phyloP scores from a whole-genome alignment of 2,329 filamentous ascomycete species.

The Ophiocordyceps camponoti-floridani region DNA sequence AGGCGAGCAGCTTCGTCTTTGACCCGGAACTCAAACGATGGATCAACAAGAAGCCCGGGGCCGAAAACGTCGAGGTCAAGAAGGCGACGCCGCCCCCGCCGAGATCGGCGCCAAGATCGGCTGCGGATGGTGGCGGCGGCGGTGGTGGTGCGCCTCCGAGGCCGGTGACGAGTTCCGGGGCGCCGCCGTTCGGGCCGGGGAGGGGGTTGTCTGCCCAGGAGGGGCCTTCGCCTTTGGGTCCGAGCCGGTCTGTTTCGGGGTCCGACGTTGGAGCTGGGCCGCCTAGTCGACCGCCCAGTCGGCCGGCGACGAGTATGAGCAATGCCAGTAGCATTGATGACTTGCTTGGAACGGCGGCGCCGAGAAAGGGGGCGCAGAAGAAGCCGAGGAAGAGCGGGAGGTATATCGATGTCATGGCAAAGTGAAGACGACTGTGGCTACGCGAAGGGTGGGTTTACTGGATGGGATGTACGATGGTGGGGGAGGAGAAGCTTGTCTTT shows the following conservation, averaged over 20 bases:
- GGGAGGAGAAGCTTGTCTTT: neutral
- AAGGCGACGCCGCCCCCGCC: conserved; percentile 67
- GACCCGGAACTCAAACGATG: conserved; percentile 94
- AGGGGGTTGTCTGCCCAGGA: too few relatives aligned
- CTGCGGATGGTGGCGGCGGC: conserved; percentile 26
- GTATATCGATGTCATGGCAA: conserved; percentile 94
- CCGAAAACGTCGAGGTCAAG: conserved; percentile 39
- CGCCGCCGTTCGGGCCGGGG: conserved; percentile 8
- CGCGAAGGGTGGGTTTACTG: neutral
- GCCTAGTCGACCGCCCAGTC: conserved; percentile 37
- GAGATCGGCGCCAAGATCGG: conserved; percentile 42
- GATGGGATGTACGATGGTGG: neutral
- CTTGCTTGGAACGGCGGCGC: conserved; percentile 56
- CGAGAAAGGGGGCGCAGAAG: conserved; percentile 46
- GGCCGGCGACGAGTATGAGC: conserved; percentile 68
- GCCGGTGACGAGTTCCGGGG: conserved; percentile 4
- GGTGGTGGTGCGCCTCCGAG: conserved; percentile 9
- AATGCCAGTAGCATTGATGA: conserved; percentile 93
- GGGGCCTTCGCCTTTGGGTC: conserved; percentile 15
- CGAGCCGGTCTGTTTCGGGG: conserved; percentile 30
- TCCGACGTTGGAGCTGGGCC: conserved; percentile 21
- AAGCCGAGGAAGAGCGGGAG: conserved; percentile 68
- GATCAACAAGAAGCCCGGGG: conserved; percentile 85
- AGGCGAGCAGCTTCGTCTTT: conserved; percentile 83
- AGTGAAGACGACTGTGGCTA: conserved; percentile 16